These are phyloP conservation scores for Emergomyces orientalis DNA, from an alignment of 2,329 filamentous ascomycete species.

Conservation along the genomic window DNA sequence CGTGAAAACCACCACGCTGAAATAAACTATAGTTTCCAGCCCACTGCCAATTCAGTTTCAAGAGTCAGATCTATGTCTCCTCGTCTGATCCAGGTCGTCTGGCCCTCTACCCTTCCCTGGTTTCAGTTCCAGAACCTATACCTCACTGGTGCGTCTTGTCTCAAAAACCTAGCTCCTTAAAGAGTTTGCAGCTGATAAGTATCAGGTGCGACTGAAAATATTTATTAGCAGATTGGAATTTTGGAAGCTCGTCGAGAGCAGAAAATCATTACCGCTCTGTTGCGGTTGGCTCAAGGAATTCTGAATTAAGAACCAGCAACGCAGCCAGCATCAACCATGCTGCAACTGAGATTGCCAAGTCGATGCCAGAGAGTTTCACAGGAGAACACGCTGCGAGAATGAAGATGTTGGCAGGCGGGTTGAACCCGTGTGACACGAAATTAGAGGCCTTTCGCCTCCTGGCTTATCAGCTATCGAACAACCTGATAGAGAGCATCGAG, in stretches of 20 bases:
- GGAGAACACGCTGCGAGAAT: background rate
- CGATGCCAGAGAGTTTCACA: background rate
- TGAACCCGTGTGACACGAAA: background rate
- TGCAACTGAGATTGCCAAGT: background rate
- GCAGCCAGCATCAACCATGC: background rate
- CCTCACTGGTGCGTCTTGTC: background rate
- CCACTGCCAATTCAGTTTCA: background rate
- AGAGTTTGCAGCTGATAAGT: background rate
- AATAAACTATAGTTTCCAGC: background rate
- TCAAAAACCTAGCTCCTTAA: background rate
- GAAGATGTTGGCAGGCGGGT: background rate
- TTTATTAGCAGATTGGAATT: background rate
- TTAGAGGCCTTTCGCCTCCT: slow-evolving; percentile 1
- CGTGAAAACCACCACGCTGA: background rate
- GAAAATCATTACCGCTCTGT: background rate
- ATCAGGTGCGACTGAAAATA: background rate
- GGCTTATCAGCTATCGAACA: slow-evolving; percentile 1
- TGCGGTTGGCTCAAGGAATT: background rate
- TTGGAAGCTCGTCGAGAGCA: background rate
- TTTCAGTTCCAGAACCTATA: slow-evolving; percentile 2
- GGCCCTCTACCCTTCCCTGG: slow-evolving; percentile 3
- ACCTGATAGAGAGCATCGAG: background rate
- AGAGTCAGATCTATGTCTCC: background rate
- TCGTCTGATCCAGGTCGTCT: background rate
- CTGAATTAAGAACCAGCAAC: background rate